phyloP scores from a whole-genome alignment of 176 grass and related monocot species.

The Rhipidocladum racemiflorum region DNA sequence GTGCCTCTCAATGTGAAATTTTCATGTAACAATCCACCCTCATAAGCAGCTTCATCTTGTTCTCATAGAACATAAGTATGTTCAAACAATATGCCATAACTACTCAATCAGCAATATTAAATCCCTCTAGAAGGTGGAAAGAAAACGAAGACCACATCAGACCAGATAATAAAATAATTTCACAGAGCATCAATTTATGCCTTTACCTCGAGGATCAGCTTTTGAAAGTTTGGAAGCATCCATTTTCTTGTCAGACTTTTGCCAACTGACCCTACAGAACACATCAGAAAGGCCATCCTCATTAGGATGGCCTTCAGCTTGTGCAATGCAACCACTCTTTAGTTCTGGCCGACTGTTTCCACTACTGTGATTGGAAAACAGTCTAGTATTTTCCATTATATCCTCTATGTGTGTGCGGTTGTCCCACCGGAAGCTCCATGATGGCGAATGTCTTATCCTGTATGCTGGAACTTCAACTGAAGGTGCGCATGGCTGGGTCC shows the following conservation, averaged over 20 bases:
- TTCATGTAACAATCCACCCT: background rate
- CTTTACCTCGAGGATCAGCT: conserved; percentile 37
- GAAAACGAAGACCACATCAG: background rate
- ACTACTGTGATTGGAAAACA: conserved; percentile 34
- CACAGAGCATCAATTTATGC: background rate
- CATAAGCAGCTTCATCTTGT: background rate
- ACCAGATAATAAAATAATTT: conserved; percentile 6
- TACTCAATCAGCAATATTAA: conserved; percentile 9
- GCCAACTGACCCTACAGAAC: conserved; percentile 18
- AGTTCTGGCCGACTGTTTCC: conserved; percentile 33
- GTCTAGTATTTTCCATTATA: conserved; percentile 30
- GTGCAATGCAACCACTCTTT: conserved; percentile 35
- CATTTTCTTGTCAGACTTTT: conserved; percentile 42
- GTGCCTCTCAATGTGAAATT: background rate
- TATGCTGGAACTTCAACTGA: conserved; percentile 43
- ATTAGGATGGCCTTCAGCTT: conserved; percentile 25
- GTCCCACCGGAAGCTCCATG: conserved; percentile 75
- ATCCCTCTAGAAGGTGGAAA: background rate
- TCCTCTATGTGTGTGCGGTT: conserved; percentile 70
- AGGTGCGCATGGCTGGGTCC: conserved; percentile 26
- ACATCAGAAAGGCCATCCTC: conserved; percentile 21
- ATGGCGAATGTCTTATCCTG: conserved; percentile 57
- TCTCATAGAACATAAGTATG: background rate
- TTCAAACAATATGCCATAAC: conserved; percentile 18
- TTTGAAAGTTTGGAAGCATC: conserved; percentile 36